Conservation (phyloP, 345 rosid species). For the Dovyalis caffra region DNA sequence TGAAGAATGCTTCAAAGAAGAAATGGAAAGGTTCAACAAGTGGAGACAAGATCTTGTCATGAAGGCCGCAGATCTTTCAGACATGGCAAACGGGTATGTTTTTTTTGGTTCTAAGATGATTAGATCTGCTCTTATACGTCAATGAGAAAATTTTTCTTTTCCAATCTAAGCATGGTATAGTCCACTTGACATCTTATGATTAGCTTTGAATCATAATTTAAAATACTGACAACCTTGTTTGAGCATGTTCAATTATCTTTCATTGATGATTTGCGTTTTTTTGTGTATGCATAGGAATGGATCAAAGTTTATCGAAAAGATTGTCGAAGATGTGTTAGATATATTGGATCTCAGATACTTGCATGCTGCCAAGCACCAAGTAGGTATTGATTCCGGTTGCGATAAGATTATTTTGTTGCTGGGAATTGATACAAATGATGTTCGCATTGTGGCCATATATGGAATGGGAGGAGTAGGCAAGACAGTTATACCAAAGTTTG, state of each 20-base stretch:
- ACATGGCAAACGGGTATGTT: not conserved
- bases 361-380: not conserved
- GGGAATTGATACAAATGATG: not conserved
- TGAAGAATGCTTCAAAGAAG: not conserved
- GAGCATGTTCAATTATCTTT: not conserved
- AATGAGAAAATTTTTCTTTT: too few relatives aligned
- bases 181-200: not conserved
- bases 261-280: not conserved
- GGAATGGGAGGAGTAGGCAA: not conserved
- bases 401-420: slow-evolving; percentile 14
- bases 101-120: not conserved
- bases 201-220: not conserved
- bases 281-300: slow-evolving; percentile 20
- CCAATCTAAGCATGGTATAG: not conserved
- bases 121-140: not conserved
- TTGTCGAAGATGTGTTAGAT: slow-evolving; percentile 25
- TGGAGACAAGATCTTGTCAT: not conserved
- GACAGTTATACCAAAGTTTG: not conserved
- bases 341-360: slow-evolving; percentile 15
- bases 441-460: not conserved
- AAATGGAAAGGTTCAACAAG: not conserved
- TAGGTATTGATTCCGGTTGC: not conserved
- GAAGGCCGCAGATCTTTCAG: not conserved
- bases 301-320: slow-evolving; percentile 25
- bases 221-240: too few relatives aligned